Conservation (phyloP, 2,329 filamentous ascomycete species). For the Bipolaris oryzae region DNA sequence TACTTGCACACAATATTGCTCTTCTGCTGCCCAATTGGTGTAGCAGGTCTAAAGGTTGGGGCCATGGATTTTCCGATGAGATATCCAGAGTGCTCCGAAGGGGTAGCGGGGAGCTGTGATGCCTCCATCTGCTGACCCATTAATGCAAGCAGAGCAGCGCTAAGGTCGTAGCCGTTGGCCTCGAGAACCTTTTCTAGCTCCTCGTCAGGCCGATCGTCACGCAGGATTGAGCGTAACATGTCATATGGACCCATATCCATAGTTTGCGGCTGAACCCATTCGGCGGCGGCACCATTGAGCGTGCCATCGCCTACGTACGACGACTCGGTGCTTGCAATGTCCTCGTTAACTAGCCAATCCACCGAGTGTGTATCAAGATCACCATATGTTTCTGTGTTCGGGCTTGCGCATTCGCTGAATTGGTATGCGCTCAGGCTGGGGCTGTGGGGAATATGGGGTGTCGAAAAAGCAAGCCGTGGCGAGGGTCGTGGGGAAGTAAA, state of each 20-base stretch:
- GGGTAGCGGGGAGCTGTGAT: constrained; percentile 54
- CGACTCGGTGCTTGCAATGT: constrained; percentile 80
- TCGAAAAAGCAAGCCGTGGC: constrained; percentile 86
- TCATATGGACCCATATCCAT: constrained; percentile 97
- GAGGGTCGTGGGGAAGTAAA: constrained; percentile 94
- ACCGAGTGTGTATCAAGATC: constrained; percentile 94
- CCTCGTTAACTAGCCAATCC: constrained; percentile 92
- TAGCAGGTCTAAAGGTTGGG: constrained; percentile 72
- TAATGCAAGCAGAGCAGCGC: constrained; percentile 85
- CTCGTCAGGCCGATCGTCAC: constrained; percentile 86
- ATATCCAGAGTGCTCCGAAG: constrained; percentile 66
- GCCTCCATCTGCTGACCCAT: constrained; percentile 73
- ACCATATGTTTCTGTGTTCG: constrained; percentile 83
- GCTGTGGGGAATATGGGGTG: constrained; percentile 89
- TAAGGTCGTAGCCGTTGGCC: constrained; percentile 88
- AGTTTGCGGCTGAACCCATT: constrained; percentile 72
- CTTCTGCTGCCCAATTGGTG: constrained; percentile 77
- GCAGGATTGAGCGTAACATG: constrained; percentile 92
- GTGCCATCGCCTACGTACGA: constrained; percentile 71
- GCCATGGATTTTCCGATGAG: constrained; percentile 90
- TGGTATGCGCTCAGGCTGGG: constrained; percentile 94
- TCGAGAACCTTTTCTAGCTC: constrained; percentile 93
- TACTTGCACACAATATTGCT: constrained; percentile 96
- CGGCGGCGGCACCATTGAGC: constrained; percentile 79
- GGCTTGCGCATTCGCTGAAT: constrained; percentile 76